A percentile compares a stretch with the other conserved stretches of the same genome.
These are phyloP conservation scores for Boechera divaricarpa DNA, from an alignment of 345 rosid species.

Conservation along the genomic window DNA sequence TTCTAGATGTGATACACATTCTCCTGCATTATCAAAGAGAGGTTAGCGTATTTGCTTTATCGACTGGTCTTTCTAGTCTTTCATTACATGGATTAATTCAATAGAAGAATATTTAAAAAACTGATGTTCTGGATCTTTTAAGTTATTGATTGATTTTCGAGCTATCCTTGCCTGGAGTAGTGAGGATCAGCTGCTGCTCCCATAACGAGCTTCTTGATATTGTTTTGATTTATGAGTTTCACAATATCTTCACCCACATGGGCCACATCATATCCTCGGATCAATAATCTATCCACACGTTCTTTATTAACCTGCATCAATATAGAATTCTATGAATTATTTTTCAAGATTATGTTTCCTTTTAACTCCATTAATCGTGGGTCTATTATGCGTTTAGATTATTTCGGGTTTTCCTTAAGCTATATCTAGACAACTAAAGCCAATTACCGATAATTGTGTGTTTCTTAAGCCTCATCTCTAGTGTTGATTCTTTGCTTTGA, in stretches of 20 bases:
- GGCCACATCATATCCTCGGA: slow-evolving; percentile 27
- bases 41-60: background rate
- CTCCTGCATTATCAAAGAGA: slow-evolving; percentile 56
- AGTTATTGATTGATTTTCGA: background rate
- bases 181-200: slow-evolving; percentile 86
- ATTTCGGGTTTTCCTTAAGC: too few species aligned
- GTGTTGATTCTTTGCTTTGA: background rate
- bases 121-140: background rate
- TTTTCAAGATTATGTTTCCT: background rate
- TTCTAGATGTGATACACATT: slow-evolving; percentile 70
- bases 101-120: background rate
- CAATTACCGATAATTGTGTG: background rate
- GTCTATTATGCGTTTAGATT: too few species aligned
- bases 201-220: slow-evolving; percentile 76
- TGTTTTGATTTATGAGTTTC: slow-evolving; percentile 55
- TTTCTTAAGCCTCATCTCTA: slow-evolving; percentile 1
- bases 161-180: slow-evolving; percentile 54
- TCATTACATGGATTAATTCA: slow-evolving; percentile 36
- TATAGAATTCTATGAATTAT: background rate
- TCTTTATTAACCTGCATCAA: slow-evolving; percentile 63
- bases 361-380: background rate
- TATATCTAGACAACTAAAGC: background rate
- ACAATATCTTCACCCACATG: slow-evolving; percentile 67
- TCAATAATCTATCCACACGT: slow-evolving; percentile 48
- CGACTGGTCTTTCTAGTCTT: background rate